Percentiles rank a stretch among this genome's conserved stretches.
Evolutionary conservation across 352 stramenopile genomes (phyloP).

Genomic region (Albugo laibachii): DNA sequence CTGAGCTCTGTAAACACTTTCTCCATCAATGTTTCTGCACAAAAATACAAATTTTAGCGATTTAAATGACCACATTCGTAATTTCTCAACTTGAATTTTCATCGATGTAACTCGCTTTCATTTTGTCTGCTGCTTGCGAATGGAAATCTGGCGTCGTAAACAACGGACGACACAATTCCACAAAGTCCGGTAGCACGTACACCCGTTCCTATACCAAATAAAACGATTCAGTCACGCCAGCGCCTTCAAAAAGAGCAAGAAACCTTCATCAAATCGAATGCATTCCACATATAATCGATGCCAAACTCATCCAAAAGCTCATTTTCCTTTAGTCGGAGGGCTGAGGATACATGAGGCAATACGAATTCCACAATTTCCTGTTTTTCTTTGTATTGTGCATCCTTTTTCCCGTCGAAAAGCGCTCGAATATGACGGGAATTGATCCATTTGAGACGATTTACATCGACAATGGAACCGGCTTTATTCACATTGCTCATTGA

Average conservation of each 20-base stretch:
- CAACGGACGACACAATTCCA: slow-evolving; percentile 50
- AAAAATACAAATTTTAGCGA: background rate
- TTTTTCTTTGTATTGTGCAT: slow-evolving; percentile 17
- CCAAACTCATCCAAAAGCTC: slow-evolving; percentile 17
- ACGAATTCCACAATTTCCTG: slow-evolving; percentile 30
- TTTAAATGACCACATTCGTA: too few species aligned
- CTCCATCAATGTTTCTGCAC: slow-evolving; percentile 4
- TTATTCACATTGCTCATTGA: slow-evolving; percentile 79
- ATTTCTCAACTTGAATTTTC: slow-evolving; percentile 18
- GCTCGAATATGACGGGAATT: slow-evolving; percentile 73
- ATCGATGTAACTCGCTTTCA: slow-evolving; percentile 61
- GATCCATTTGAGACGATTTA: slow-evolving; percentile 74
- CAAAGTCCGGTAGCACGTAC: slow-evolving; percentile 57
- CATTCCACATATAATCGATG: slow-evolving; percentile 43
- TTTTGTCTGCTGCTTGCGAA: slow-evolving; percentile 22
- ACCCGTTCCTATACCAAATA: slow-evolving; percentile 34
- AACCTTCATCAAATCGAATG: slow-evolving; percentile 74
- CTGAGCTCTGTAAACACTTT: slow-evolving; percentile 23
- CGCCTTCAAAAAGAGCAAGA: background rate
- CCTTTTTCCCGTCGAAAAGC: slow-evolving; percentile 34
- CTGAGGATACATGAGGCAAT: slow-evolving; percentile 34
- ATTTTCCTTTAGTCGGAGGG: slow-evolving; percentile 16
- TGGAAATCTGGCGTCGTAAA: slow-evolving; percentile 35
- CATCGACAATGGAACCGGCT: slow-evolving; percentile 71
- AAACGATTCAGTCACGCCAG: background rate